These are phyloP conservation scores for Citrus mangshanensis DNA, from an alignment of 345 rosid genomes.

Conservation along the genomic window DNA sequence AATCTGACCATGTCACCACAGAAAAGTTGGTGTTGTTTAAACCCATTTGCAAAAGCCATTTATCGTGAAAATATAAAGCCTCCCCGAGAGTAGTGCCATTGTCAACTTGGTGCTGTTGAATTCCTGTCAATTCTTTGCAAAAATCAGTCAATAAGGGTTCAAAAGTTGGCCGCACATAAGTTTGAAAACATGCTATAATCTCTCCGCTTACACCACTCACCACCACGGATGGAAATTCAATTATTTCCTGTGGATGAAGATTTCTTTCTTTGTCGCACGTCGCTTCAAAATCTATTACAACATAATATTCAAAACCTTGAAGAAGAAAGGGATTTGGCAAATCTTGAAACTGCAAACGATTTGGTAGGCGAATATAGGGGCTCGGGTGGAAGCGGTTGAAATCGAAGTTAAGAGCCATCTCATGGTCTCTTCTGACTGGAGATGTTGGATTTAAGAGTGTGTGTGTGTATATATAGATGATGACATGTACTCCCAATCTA, in stretches of 20 bases:
- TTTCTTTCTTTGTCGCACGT: constrained; percentile 49
- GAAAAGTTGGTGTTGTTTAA: constrained; percentile 43
- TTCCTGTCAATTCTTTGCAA: constrained; percentile 60
- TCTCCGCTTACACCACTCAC: constrained; percentile 43
- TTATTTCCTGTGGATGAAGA: constrained; percentile 52
- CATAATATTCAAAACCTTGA: constrained; percentile 34
- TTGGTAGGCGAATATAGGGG: no score
- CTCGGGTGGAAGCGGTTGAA: no score
- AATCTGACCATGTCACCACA: constrained; percentile 48
- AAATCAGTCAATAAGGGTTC: constrained; percentile 43
- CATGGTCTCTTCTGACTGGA: background rate
- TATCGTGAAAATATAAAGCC: constrained; percentile 42
- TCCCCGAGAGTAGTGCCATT: constrained; percentile 35
- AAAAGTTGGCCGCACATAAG: constrained; percentile 48
- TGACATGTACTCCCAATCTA: background rate
- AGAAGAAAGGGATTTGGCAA: background rate
- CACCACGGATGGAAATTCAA: constrained; percentile 55
- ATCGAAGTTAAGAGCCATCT: no score
- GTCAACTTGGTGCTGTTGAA: constrained; percentile 47
- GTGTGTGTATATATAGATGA: background rate
- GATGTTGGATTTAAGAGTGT: no score
- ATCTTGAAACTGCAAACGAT: no score
- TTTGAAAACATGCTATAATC: constrained; percentile 47
- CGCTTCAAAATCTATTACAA: constrained; percentile 58
- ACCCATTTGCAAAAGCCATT: constrained; percentile 50